Conservation (phyloP, 78 protist species). For the Blattamonas nauphoetae region DNA sequence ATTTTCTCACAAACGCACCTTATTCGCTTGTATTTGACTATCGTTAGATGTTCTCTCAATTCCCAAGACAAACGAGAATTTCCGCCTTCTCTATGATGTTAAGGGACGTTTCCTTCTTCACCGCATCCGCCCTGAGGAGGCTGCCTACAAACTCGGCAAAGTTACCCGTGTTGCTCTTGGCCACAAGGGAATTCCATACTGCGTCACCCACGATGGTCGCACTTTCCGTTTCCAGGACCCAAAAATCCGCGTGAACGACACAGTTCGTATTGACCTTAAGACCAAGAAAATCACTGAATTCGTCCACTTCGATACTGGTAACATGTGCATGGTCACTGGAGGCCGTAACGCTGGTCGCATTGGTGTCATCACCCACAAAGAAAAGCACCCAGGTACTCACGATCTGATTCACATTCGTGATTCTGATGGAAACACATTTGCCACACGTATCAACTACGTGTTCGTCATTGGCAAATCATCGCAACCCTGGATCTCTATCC, state of each 20-base stretch:
- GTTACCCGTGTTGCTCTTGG: constrained; percentile 61
- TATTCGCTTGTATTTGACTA: background rate
- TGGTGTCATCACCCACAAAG: constrained; percentile 73
- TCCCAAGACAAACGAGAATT: constrained; percentile 86
- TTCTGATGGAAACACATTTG: constrained; percentile 76
- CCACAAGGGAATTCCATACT: constrained; percentile 71
- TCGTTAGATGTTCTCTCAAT: constrained; percentile 80
- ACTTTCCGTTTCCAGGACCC: constrained; percentile 97
- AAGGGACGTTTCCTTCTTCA: constrained; percentile 94
- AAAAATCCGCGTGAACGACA: constrained; percentile 67
- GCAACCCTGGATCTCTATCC: constrained; percentile 78
- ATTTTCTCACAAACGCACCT: too few species aligned
- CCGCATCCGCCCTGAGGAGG: constrained; percentile 81
- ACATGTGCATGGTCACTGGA: constrained; percentile 80
- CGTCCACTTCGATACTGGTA: constrained; percentile 68
- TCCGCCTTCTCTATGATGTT: constrained; percentile 92
- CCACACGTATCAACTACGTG: constrained; percentile 95
- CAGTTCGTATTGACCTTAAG: constrained; percentile 76
- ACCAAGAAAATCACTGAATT: constrained; percentile 52
- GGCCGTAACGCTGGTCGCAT: constrained; percentile 98
- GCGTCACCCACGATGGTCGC: constrained; percentile 96
- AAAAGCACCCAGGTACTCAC: constrained; percentile 88
- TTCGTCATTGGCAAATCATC: constrained; percentile 88
- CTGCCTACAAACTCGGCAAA: constrained; percentile 82
- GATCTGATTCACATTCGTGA: constrained; percentile 87